Conservation (phyloP, 2,329 filamentous ascomycete species). For the Fusarium kyushuense region DNA sequence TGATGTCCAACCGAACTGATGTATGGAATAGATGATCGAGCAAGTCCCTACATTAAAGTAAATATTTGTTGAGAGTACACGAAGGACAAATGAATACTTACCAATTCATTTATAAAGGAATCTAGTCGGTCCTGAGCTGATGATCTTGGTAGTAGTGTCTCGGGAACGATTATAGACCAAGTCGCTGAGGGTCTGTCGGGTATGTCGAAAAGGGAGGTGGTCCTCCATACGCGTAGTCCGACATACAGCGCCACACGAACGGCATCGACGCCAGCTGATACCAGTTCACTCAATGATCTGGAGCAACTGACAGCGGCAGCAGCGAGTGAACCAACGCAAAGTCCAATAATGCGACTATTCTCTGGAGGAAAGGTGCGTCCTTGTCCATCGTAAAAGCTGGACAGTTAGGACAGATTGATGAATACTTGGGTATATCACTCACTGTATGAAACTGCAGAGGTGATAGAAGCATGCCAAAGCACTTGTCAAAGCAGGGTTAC, state of each 20-base stretch:
- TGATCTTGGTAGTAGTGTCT: background rate
- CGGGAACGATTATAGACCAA: background rate
- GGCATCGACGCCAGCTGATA: conserved; percentile 35
- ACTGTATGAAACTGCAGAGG: conserved; percentile 46
- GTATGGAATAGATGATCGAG: conserved; percentile 32
- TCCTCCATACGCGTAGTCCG: conserved; percentile 33
- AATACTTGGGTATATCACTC: background rate
- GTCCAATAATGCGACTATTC: conserved; percentile 34
- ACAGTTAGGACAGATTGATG: background rate
- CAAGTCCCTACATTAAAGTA: conserved; percentile 13
- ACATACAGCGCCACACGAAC: conserved; percentile 11
- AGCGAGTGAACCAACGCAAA: conserved; percentile 46
- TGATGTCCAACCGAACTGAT: conserved; percentile 44
- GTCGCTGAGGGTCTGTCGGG: background rate
- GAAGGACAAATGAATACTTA: background rate
- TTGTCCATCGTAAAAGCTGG: conserved; percentile 32
- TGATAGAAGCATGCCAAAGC: conserved; percentile 46
- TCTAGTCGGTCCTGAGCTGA: background rate
- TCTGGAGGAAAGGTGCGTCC: conserved; percentile 35
- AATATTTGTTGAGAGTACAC: background rate
- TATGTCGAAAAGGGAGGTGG: conserved; percentile 37
- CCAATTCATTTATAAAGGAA: background rate
- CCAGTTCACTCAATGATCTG: conserved; percentile 40
- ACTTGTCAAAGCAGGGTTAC: conserved; percentile 24
- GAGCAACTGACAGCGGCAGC: conserved; percentile 45